Conservation (phyloP, 768 basidiomycete species). For the Trametes sanguinea region DNA sequence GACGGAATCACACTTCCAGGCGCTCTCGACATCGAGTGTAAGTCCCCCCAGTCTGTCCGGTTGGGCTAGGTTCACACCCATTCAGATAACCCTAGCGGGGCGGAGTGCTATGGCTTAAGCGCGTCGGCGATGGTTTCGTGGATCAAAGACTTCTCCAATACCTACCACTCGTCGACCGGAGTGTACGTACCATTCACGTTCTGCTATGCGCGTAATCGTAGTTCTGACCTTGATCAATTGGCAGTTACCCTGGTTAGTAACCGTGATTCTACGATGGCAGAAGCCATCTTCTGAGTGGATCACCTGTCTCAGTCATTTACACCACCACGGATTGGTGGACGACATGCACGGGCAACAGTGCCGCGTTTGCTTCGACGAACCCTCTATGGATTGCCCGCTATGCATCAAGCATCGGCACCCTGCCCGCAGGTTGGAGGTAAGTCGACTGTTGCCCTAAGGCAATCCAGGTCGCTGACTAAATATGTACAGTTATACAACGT, state of each 20-base stretch:
- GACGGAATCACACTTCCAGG: slow-evolving; percentile 66
- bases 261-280: no score
- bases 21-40: slow-evolving; percentile 64
- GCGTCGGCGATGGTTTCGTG: slow-evolving; percentile 60
- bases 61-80: no score
- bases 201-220: background rate
- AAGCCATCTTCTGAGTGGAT: background rate
- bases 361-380: slow-evolving; percentile 49
- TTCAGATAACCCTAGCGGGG: slow-evolving; percentile 53
- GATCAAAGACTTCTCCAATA: slow-evolving; percentile 62
- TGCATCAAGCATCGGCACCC: slow-evolving; percentile 48
- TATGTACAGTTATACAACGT: slow-evolving; percentile 45
- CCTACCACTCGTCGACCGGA: slow-evolving; percentile 50
- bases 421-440: slow-evolving; percentile 61
- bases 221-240: background rate
- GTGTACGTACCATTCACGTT: slow-evolving; percentile 38
- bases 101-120: slow-evolving; percentile 56
- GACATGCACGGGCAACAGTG: slow-evolving; percentile 62
- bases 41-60: slow-evolving; percentile 13
- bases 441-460: slow-evolving; percentile 13
- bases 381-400: slow-evolving; percentile 66
- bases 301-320: slow-evolving; percentile 49
- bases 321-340: slow-evolving; percentile 71
- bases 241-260: slow-evolving; percentile 44
- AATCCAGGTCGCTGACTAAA: background rate